Base-by-base conservation (phyloP, 305 asterid genomes). In the Fraxinus xanthoxyloides region DNA sequence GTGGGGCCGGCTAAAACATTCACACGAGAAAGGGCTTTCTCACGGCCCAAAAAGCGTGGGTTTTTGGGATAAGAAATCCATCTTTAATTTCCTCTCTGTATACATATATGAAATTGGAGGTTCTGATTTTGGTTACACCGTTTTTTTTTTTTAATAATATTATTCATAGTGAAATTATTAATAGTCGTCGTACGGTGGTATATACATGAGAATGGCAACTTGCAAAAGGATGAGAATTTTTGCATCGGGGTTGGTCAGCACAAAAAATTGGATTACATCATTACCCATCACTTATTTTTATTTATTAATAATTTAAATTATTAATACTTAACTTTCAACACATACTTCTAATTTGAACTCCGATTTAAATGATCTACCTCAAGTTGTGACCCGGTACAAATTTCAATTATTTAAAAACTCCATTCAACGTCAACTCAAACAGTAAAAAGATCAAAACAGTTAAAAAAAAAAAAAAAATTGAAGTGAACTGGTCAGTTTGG, bases 1-100 rank as follows among this genome's bases (percentile, higher is more conserved):
- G 78, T 75, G 88, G 93, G 85, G 51, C 91, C 91, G 12, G 26
- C 54, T 76, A 13, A n/a, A 75, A 75, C 84, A 77, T 56, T 31
- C 26, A 38, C 51, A 12, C 40, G 36, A 36, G 3, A n/a, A 8
- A 70, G 86, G 87, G 88, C 89, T 87, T 85, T 84, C 88, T 63
- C 86, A 79, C 83, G 40, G 77, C 85, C 74, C 79, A 72, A 56
- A 36, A 43, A 54, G 72, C 75, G 23, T 30, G 75, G 75, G 21
- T 26, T 13, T 28, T 75, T 38, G 46, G 46, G 46, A 38, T 38
- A 38, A 38, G 46, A 38, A 38, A 1, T 38, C 12, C 12, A 8
- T 38, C 46, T 38, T 8, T 36, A 7, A 1, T 7, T 1, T 34
- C 36, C 36, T 34, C 35, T 32, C 35, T 32, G 0, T 38, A 38